Evolutionary conservation across 192 early-diverging fungal species (phyloP), one percentile per base, ranked within the genome.

Genomic region (Backusella parvicylindrica): DNA sequence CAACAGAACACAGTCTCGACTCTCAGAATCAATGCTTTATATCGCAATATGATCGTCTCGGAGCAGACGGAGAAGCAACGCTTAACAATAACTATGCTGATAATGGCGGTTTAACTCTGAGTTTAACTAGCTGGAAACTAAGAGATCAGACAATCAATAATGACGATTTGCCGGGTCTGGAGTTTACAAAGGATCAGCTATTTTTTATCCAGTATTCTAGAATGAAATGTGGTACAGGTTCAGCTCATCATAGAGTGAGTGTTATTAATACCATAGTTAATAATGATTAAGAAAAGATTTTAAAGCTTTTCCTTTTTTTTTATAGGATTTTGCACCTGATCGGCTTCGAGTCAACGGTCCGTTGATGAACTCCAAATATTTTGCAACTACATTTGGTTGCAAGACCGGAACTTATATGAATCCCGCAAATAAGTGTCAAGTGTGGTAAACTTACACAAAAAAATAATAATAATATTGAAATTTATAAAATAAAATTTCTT

Each of bases 341-440:
- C 66, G 79, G 33, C 89, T 83, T 84, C 82, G 92, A 28, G 92
- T 94, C 31, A 90, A 88, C 36, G 92, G 92, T 1, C 90, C 85
- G 8, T 65, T 91, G 1, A 74, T 79, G 49, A 93, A 95, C 75
- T 89, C 87, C 1, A 32, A 73, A 26, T 77, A 88, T 35, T 95
- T 95, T 80, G 77, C 88, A 2, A 78, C 89, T 33, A 85, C 89
- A 2, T 95, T 91, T 74, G 71, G 85, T n/a, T 94, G 94, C 74
- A 68, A 83, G 26, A 43, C 69, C 13, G 86, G 86, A 6, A 71
- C 83, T 1, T 71, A 70, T 30, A 92, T 94, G 92, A 94, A 94
- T 79, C 92, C 92, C 13, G 30, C 49, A 32, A 60, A 28, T 60
- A 75, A 86, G 9, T 90, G 89, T 73, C 31, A 81, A 70, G 63